Evolutionary conservation across 2,329 filamentous ascomycete genomes (phyloP), one percentile per base, ranked within the genome.

Genomic region (Samsoniella hepiali): DNA sequence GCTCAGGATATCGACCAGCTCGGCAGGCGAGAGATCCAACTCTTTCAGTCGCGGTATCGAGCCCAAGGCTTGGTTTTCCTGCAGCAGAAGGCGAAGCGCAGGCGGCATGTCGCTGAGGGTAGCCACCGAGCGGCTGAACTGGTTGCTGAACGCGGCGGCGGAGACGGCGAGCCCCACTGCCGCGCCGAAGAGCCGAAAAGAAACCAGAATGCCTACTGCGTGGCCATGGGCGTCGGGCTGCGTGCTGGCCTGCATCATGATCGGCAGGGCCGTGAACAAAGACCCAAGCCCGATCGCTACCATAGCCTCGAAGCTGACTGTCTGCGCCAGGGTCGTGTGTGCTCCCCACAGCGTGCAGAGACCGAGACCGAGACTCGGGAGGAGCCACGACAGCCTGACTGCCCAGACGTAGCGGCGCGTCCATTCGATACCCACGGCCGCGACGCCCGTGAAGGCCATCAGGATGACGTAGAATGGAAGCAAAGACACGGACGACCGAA

Each of bases 81-180:
- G n/a, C n/a, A n/a, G n/a, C n/a, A n/a, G n/a, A n/a, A n/a, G n/a
- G n/a, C n/a, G n/a, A n/a, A n/a, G n/a, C n/a, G n/a, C n/a, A n/a
- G n/a, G n/a, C n/a, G n/a, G n/a, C n/a, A n/a, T n/a, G n/a, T 10
- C 34, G 17, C 27, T 8, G 51, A 54, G 31, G 29, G 17, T 15
- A 38, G 51, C 36, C 1, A 56, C 36, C 2, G 54, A 32, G 32
- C 11, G 42, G 38, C 54, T 29, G 38, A 44, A 44, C 6, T n/a
- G 54, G 13, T 42, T 56, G 54, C 36, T n/a, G 36, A 56, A 56
- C 9, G 54, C 54, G 34, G 54, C 15, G n/a, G n/a, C n/a, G n/a
- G 54, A 40, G 6, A 56, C 27, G 0, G 38, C 54, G 9, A 56
- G 54, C 36, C 54, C 54, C 22, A 56, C 34, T 1, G 36, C 3